Percentiles rank a stretch among this genome's conserved stretches.
Evolutionary conservation across 306 rosid genomes (phyloP).

Genomic region (Geum urbanum): DNA sequence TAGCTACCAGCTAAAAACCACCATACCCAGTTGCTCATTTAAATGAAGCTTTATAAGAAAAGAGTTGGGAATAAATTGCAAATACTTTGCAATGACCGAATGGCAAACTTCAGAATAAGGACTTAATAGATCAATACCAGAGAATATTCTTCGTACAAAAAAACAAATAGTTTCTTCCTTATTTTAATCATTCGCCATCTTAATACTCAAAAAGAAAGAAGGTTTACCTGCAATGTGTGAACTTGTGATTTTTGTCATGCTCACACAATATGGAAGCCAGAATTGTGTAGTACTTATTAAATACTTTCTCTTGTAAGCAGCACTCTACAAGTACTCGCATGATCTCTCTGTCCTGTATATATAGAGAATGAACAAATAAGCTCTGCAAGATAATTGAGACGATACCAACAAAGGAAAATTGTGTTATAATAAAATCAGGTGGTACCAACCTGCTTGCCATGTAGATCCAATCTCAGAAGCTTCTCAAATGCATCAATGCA

Average conservation of each 20-base stretch:
- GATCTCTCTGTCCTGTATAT: slow-evolving; percentile 74
- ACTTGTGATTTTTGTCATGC: slow-evolving; percentile 91
- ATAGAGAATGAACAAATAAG: slow-evolving; percentile 9
- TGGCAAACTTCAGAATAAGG: too few relatives aligned
- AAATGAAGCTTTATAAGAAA: too few relatives aligned
- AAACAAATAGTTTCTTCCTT: background rate
- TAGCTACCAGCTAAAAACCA: too few relatives aligned
- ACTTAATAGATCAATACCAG: background rate
- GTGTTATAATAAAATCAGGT: background rate
- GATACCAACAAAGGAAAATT: background rate
- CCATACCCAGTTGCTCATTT: too few relatives aligned
- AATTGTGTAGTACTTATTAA: slow-evolving; percentile 80
- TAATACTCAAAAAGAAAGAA: slow-evolving; percentile 7
- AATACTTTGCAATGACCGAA: too few relatives aligned
- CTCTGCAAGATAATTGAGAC: slow-evolving; percentile 5
- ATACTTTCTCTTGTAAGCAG: slow-evolving; percentile 89
- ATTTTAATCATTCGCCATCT: slow-evolving; percentile 9
- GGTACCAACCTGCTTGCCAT: slow-evolving; percentile 73
- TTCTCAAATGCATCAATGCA: slow-evolving; percentile 89
- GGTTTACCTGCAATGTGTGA: slow-evolving; percentile 80
- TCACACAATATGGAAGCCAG: slow-evolving; percentile 86
- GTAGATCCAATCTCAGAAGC: slow-evolving; percentile 81
- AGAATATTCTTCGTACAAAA: background rate
- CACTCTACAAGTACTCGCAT: slow-evolving; percentile 87
- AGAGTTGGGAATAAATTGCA: too few relatives aligned